Base-by-base conservation (phyloP, 208 protist species). In the Jaenimonas drosophilae region DNA sequence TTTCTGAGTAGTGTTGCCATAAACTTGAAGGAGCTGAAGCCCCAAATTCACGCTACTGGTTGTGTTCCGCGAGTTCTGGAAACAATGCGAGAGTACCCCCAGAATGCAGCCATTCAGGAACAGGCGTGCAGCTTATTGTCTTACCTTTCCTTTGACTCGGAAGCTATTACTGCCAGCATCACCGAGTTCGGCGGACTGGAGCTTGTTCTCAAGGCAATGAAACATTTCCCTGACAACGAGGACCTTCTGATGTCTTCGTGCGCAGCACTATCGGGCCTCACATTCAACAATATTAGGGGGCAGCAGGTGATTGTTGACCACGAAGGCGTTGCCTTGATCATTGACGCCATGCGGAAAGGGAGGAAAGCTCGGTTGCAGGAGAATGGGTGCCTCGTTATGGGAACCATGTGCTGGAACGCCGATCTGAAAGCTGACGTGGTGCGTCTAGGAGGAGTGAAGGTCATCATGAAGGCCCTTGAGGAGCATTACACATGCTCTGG, bases 381-480 rank as follows among this genome's bases (percentile, higher is more conserved):
- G 42, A 91, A 90, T 49, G 76, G 76, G 11, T 92, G 83, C 64
- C 60, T 95, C 17, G 80, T 75, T 0, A 76, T 95, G 39, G 88
- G 88, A 40, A 92, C 88, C 33, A 89, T 95, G 80, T 91, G 83
- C 64, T 95, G 88, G 84, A 92, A 91, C 61, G 79, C 61, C 53
- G 81, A 92, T 38, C 65, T 92, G 20, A 95, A 95, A 60, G 70
- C 80, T 6, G 88, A 92, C 24, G 79, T 95, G 2, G 80, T 92
- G 47, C 71, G 70, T 0, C 54, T 77, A 0, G 81, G 74, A 23
- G 88, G 83, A 2, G 74, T 91, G 34, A 49, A 82, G 45, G 65
- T 86, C 26, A 87, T 95, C 44, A 86, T 88, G 70, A 77, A 69
- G 34, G 79, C 83, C 11, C 57, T 95, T 26, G 70, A 77, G 32